Evolutionary conservation across 805 yeast species (phyloP), one percentile per base, ranked within the genome.

Genomic region (Candida ovalis): DNA sequence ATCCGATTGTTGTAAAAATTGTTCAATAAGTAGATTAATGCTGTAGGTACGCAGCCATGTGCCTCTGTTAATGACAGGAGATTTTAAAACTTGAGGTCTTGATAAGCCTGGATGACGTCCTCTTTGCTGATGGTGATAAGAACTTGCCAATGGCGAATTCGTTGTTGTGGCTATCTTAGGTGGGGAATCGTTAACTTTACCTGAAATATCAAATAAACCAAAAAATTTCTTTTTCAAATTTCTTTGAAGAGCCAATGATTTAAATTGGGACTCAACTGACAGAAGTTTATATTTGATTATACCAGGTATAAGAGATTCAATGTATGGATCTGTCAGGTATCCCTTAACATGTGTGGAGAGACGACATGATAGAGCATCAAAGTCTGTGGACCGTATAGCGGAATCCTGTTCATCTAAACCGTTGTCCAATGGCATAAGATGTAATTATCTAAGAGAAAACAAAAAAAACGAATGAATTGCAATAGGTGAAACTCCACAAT

Each of bases 11-110:
- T 47, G 40, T 2, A 81, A 42, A 52, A 81, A 82, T 19, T 61
- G 56, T 2, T 71, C 61, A 2, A 82, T 63, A 0, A 78, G 65
- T 7, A 57, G 19, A 57, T 84, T 81, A 24, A 85, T 77, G 17
- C 80, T 63, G 17, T 57, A 61, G 0, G 87, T 81, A 33, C 92
- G 67, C 19, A 84, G 66, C 61, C 80, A 85, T 0, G 90, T 83
- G 0, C 91, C 91, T 42, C 86, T 66, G 56, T 85, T 86, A 57
- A 86, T 84, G 18, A 85, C 71, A 0, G 92, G 92, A 12, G 78
- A 66, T 49, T 83, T 80, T 24, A 58, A 40, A 1, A 49, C 53
- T 4, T 37, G 40, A 19, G 32, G 40, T 35, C 44, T 30, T 23
- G 24, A 30, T 40, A 40, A 13, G 12, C 7, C 36, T n/a, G 13